Base-by-base conservation (phyloP, 192 early-diverging fungal species). In the Coemansia sp. region DNA sequence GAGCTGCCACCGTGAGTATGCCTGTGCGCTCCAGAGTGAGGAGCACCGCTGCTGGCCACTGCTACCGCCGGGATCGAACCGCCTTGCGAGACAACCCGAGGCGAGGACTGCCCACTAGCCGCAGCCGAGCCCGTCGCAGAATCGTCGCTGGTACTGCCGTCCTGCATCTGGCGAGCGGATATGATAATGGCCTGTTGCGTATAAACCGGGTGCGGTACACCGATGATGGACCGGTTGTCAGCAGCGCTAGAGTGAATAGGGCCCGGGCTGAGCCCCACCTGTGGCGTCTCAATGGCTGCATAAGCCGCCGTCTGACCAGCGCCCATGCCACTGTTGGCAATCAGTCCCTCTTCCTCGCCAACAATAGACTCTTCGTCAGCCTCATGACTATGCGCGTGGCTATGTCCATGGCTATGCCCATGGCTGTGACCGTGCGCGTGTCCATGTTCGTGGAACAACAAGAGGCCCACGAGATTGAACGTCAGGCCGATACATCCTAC, bases 391-490 rank as follows among this genome's bases (percentile, higher is more conserved):
- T 72, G 66, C 5, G 32, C 47, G 64, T 86, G 76, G 39, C 55
- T 57, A 57, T 85, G 84, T 5, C 68, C 46, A 37, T 86, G 77
- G 4, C 74, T 28, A 47, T 80, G 77, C 3, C 70, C 66, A 37
- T 88, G 84, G 17, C 72, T 61, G 52, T 92, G 90, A 30, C 81
- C 70, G 58, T 90, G 88, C 30, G 70, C 76, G 63, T 93, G 90
- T 3, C 78, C 77, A 70, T 91, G 89, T 38, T 80, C 93, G 63
- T 93, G 91, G 77, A 96, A 96, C 57, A 97, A 70, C 19, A 91
- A 72, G 55, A 96, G 76, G 1, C 95, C 95, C 46, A 96, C 44
- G 30, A 95, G 63, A 78, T 98, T 98, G 53, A 90, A 84, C 6
- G 67, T 59, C 26, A 98, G 83, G 6, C 96, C 96, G 47, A 89